These are phyloP conservation scores for Aspergillus sp. DNA, from an alignment of 2,329 filamentous ascomycete species.

Conservation along the genomic window DNA sequence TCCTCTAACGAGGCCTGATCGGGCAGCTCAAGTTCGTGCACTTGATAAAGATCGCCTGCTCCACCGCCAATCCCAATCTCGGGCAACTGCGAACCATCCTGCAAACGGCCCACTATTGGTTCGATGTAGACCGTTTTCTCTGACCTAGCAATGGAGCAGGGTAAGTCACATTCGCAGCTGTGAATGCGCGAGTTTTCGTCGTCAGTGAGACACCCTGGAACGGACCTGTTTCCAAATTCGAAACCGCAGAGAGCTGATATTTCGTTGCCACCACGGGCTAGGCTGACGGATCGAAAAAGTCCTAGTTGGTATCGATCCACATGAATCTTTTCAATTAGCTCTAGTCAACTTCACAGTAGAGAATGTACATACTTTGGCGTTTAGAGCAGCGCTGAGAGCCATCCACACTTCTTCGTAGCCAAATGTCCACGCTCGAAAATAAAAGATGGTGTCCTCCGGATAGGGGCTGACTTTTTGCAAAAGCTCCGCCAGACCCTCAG, in stretches of 20 bases:
- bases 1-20: slow-evolving; percentile 44
- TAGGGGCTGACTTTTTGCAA: slow-evolving; percentile 62
- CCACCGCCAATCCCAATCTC: slow-evolving; percentile 77
- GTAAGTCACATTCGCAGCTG: slow-evolving; percentile 68
- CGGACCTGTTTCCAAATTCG: slow-evolving; percentile 62
- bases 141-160: slow-evolving; percentile 40
- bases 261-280: slow-evolving; percentile 46
- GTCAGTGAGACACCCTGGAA: slow-evolving; percentile 65
- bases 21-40: slow-evolving; percentile 58
- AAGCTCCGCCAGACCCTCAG: slow-evolving; percentile 68
- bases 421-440: slow-evolving; percentile 85
- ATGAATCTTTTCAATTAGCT: slow-evolving; percentile 54
- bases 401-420: slow-evolving; percentile 92
- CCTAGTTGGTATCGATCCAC: slow-evolving; percentile 72
- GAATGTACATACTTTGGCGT: slow-evolving; percentile 48
- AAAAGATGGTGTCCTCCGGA: slow-evolving; percentile 68
- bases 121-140: slow-evolving; percentile 63
- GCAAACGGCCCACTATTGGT: slow-evolving; percentile 62
- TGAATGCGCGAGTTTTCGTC: slow-evolving; percentile 62
- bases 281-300: slow-evolving; percentile 61
- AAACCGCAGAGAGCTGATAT: slow-evolving; percentile 66
- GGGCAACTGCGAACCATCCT: slow-evolving; percentile 55
- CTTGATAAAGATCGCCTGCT: slow-evolving; percentile 63
- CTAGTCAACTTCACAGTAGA: background rate
- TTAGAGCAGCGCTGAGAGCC: slow-evolving; percentile 63